A percentile compares a stretch with the other conserved stretches of the same genome.
Conservation (phyloP, 306 rosid species). For the Inga leiocalycina region DNA sequence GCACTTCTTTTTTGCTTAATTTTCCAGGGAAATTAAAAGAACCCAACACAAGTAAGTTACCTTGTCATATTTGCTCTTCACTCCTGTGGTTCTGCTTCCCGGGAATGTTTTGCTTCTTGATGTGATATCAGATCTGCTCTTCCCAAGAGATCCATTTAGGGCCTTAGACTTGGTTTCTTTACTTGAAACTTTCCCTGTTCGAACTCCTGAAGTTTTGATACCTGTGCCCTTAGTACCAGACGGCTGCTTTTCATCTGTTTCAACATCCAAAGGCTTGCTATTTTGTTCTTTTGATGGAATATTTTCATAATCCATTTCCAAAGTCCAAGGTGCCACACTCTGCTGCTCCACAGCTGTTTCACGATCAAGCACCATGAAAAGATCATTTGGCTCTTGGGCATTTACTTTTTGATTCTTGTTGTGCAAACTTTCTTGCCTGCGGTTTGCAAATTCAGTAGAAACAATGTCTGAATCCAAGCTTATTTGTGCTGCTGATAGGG, state of each 20-base stretch:
- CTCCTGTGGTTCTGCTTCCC: conserved; percentile 54
- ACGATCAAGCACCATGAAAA: conserved; percentile 92
- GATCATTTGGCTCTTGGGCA: conserved; percentile 83
- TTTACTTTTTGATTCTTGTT: conserved; percentile 48
- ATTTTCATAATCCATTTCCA: conserved; percentile 81
- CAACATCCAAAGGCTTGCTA: conserved; percentile 41
- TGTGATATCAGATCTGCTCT: conserved; percentile 53
- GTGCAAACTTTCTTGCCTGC: conserved; percentile 42
- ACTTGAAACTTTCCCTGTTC: conserved; percentile 52
- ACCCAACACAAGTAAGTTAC: conserved; percentile 47
- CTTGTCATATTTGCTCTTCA: conserved; percentile 66
- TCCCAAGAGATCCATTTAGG: conserved; percentile 59
- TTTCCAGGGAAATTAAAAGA: conserved; percentile 7
- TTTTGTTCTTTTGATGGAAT: conserved; percentile 48
- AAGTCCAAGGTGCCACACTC: conserved; percentile 63
- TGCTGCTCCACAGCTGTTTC: conserved; percentile 63
- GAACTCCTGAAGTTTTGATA: conserved; percentile 45
- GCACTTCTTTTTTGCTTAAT: neutral
- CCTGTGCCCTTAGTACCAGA: conserved; percentile 35
- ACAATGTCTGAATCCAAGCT: conserved; percentile 69
- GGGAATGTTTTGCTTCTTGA: conserved; percentile 64
- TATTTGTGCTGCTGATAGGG: conserved; percentile 57
- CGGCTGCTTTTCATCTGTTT: conserved; percentile 41
- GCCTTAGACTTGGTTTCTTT: conserved; percentile 68
- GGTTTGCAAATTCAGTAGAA: conserved; percentile 52